These are phyloP conservation scores for Yamadazyma songkhlaensis DNA, from an alignment of 1,139 yeast species.

Conservation along the genomic window DNA sequence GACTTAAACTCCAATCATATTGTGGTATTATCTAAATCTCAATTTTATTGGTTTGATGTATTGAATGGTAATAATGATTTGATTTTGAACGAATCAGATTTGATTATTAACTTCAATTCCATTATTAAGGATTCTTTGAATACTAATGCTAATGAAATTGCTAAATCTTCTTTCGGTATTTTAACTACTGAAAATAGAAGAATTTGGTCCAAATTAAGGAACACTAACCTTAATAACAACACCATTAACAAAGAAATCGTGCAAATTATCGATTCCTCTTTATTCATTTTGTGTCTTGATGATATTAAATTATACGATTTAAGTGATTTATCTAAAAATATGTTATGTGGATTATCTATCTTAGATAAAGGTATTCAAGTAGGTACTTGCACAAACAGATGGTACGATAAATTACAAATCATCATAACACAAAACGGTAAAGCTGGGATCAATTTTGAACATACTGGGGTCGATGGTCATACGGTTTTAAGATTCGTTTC, in stretches of 20 bases:
- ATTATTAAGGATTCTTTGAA: slow-evolving; percentile 69
- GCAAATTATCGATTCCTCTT: slow-evolving; percentile 72
- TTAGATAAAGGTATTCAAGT: slow-evolving; percentile 83
- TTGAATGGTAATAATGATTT: slow-evolving; percentile 69
- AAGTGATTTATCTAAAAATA: slow-evolving; percentile 71
- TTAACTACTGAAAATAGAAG: slow-evolving; percentile 86
- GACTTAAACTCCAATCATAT: slow-evolving; percentile 75
- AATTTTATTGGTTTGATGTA: slow-evolving; percentile 92
- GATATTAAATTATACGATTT: slow-evolving; percentile 67
- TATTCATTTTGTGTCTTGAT: slow-evolving; percentile 79
- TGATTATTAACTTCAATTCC: slow-evolving; percentile 70
- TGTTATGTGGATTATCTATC: slow-evolving; percentile 83
- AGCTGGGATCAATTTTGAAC: slow-evolving; percentile 92
- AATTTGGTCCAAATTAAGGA: slow-evolving; percentile 77
- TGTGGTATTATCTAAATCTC: slow-evolving; percentile 81
- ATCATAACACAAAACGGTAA: slow-evolving; percentile 89
- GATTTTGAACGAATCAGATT: slow-evolving; percentile 68
- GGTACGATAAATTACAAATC: slow-evolving; percentile 91
- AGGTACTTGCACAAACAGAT: slow-evolving; percentile 91
- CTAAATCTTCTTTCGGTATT: slow-evolving; percentile 83
- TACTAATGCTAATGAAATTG: slow-evolving; percentile 63
- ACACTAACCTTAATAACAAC: slow-evolving; percentile 41
- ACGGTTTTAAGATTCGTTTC: slow-evolving; percentile 85
- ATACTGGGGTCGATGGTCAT: slow-evolving; percentile 95
- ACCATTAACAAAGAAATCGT: slow-evolving; percentile 65